phyloP scores from a whole-genome alignment of 1,284 basidiomycete species.

The Sanghuangporus sanghuang region DNA sequence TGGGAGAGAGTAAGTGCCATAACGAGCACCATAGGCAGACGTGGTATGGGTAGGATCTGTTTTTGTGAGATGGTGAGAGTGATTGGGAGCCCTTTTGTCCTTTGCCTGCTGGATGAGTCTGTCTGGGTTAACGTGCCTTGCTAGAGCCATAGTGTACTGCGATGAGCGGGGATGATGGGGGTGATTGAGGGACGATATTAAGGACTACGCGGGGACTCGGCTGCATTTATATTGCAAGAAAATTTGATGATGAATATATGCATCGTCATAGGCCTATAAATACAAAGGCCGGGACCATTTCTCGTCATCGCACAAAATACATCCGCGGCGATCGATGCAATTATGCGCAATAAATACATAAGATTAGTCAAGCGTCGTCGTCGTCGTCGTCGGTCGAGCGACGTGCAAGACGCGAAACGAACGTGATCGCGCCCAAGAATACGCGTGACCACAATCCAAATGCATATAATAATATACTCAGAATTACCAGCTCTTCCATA shows the following conservation, averaged over 20 bases:
- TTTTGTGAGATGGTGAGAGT: slow-evolving; percentile 34
- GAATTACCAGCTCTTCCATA: too few species aligned
- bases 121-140: slow-evolving; percentile 64
- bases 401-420: too few species aligned
- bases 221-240: not conserved
- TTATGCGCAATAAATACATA: too few species aligned
- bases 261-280: not conserved
- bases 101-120: slow-evolving; percentile 50
- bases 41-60: slow-evolving; percentile 28
- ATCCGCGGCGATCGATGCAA: not conserved
- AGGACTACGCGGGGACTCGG: not conserved
- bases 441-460: not conserved
- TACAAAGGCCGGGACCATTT: not conserved
- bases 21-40: slow-evolving; percentile 59
- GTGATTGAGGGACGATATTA: slow-evolving; percentile 19
- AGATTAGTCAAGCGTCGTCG: too few species aligned
- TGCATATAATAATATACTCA: too few species aligned
- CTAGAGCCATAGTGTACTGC: slow-evolving; percentile 39
- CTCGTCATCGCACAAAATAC: not conserved
- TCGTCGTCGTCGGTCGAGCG: too few species aligned
- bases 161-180: slow-evolving; percentile 17
- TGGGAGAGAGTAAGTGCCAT: slow-evolving; percentile 57
- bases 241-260: slow-evolving; percentile 7
- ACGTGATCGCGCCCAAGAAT: too few species aligned
- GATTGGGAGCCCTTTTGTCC: slow-evolving; percentile 31